Evolutionary conservation across 1,139 yeast genomes (phyloP), one percentile per base, ranked within the genome.

Genomic region (Kurtzmaniella quercitrusa): DNA sequence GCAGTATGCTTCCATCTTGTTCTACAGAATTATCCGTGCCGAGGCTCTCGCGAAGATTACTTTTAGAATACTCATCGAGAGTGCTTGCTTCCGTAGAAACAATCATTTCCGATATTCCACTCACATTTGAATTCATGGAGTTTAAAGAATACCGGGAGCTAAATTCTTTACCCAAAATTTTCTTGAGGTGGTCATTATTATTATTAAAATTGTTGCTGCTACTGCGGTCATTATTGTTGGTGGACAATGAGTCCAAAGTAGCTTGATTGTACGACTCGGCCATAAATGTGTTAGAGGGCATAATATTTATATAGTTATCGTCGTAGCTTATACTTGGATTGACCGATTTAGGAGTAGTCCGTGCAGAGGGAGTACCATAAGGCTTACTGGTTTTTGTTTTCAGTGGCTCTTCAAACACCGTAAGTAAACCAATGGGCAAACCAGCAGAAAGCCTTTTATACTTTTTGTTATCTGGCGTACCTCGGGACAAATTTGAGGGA

Each of bases 81-180:
- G 70, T 62, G 1, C 75, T 70, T 16, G 64, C 53, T 41, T 67
- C 70, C 3, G 74, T 68, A 2, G 74, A 65, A 17, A 65, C 62
- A 8, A 70, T 59, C 41, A 70, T 54, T 42, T 72, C 77, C 3
- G 75, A 63, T 31, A 72, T 45, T 1, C 75, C 76, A 41, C 75
- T 68, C 12, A 72, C 52, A 48, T 71, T 72, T 11, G 76, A 71
- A 45, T 59, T 66, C 46, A 68, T 57, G 12, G 77, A 71, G 45
- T 68, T 70, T 39, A 70, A 50, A 0, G 76, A 70, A 46, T 62
- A 70, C 39, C 77, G 55, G 46, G 61, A 60, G 14, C 58, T 46
- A 31, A 40, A 40, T n/a, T 56, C 38, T 19, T 36, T 54, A 11
- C 58, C 49, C n/a, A 49, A 41, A 16, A 44, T 45, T 21, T 36